Conservation (phyloP, 192 early-diverging fungal genomes). For the Piromyces finnis region DNA sequence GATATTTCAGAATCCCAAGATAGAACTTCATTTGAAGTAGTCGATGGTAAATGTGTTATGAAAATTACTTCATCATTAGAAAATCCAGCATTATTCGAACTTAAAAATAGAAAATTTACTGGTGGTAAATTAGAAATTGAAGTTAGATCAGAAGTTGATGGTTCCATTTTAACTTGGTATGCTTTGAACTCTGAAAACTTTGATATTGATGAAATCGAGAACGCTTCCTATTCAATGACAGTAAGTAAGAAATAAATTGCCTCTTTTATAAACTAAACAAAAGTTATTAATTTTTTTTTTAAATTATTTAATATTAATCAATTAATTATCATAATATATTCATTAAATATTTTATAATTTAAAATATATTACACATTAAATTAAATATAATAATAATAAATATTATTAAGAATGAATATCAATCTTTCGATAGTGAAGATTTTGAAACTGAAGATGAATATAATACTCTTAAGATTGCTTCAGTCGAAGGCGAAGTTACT, state of each 20-base stretch:
- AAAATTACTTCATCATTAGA: not conserved
- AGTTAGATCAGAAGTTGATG: not conserved
- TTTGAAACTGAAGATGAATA: not conserved
- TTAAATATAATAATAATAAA: too few species aligned
- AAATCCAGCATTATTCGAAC: not conserved
- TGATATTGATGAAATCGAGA: not conserved
- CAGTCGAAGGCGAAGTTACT: not conserved
- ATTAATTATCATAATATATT: too few species aligned
- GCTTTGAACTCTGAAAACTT: not conserved
- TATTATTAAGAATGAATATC: not conserved
- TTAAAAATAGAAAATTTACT: not conserved
- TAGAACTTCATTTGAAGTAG: not conserved
- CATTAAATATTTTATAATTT: not conserved
- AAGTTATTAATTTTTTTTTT: too few species aligned
- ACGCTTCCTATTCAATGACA: not conserved
- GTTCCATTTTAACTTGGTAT: not conserved
- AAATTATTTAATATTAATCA: too few species aligned
- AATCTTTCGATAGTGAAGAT: not conserved
- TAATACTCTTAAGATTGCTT: not conserved
- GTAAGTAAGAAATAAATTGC: too few species aligned
- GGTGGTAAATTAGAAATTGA: not conserved
- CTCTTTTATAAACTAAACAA: too few species aligned
- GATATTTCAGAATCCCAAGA: not conserved
- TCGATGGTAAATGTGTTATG: not conserved
- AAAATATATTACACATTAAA: too few species aligned